Conservation (phyloP, 2,329 filamentous ascomycete species). For the Epichloe elymi region DNA sequence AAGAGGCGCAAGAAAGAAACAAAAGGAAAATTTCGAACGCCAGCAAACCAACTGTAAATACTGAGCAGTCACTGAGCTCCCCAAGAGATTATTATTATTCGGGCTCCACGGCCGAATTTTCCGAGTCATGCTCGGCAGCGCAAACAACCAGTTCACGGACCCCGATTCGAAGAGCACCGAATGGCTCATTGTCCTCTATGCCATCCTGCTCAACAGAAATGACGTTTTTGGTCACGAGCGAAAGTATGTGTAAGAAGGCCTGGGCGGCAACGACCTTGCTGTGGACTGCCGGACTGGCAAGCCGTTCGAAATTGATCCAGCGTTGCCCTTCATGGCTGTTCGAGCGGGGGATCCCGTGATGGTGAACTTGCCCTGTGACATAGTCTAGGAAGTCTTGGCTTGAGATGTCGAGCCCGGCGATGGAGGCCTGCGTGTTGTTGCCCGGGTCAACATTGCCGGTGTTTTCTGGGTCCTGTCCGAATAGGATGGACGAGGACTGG, state of each 20-base stretch:
- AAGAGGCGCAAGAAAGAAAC: neutral
- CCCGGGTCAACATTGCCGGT: slow-evolving; percentile 9
- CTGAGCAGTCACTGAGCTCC: neutral
- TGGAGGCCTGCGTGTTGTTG: slow-evolving; percentile 19
- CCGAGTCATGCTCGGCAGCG: no score
- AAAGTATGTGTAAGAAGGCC: slow-evolving; percentile 62
- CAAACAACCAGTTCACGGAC: neutral
- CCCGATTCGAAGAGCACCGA: slow-evolving; percentile 27
- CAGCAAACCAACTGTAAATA: neutral
- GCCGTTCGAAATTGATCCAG: slow-evolving; percentile 53
- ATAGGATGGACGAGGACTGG: slow-evolving; percentile 19
- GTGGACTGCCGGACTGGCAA: slow-evolving; percentile 45
- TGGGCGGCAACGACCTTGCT: slow-evolving; percentile 56
- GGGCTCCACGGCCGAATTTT: no score
- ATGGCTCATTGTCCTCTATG: slow-evolving; percentile 22
- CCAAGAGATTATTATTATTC: neutral
- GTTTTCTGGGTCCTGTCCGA: slow-evolving; percentile 9
- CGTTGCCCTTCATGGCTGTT: slow-evolving; percentile 18
- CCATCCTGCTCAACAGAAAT: slow-evolving; percentile 50
- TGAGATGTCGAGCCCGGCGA: slow-evolving; percentile 28
- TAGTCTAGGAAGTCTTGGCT: slow-evolving; percentile 33
- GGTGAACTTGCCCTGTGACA: slow-evolving; percentile 22
- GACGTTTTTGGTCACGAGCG: slow-evolving; percentile 52
- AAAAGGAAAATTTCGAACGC: neutral
- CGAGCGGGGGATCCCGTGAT: slow-evolving; percentile 19